A percentile compares a stretch with the other conserved stretches of the same genome.
phyloP scores from a whole-genome alignment of 108 stramenopile species.

The Pseudonitzschia pungens region DNA sequence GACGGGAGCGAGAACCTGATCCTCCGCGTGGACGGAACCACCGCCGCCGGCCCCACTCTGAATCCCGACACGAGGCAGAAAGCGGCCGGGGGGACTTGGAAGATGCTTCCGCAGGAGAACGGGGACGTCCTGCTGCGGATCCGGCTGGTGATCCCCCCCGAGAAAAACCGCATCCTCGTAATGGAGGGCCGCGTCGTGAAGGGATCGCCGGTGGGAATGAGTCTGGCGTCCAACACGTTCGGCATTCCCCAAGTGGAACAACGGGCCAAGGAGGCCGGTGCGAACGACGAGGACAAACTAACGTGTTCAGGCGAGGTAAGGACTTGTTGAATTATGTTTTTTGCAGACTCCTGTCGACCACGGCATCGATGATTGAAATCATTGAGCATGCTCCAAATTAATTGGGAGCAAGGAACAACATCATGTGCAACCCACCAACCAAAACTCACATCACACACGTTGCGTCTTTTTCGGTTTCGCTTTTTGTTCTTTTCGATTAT shows the following conservation, averaged over 20 bases:
- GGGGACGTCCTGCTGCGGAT: constrained; percentile 52
- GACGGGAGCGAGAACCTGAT: constrained; percentile 59
- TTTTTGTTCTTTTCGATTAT: not conserved
- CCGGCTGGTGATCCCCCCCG: constrained; percentile 76
- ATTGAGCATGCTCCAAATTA: too few species aligned
- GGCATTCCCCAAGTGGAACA: constrained; percentile 47
- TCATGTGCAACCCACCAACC: too few species aligned
- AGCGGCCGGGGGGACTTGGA: constrained; percentile 82
- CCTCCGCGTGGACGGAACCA: constrained; percentile 75
- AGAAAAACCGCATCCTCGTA: constrained; percentile 68
- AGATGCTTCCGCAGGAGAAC: constrained; percentile 51
- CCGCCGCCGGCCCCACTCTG: constrained; percentile 73
- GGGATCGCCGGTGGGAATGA: constrained; percentile 14
- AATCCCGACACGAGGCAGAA: constrained; percentile 69
- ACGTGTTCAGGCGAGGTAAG: constrained; percentile 26
- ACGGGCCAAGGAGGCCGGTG: constrained; percentile 11
- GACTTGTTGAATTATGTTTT: not conserved
- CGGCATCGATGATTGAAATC: too few species aligned
- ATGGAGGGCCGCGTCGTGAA: constrained; percentile 57
- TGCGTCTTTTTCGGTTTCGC: not conserved
- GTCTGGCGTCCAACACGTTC: constrained; percentile 33
- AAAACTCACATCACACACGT: not conserved
- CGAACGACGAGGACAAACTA: constrained; percentile 15
- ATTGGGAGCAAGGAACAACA: too few species aligned
- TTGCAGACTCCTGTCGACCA: not conserved